Percentiles rank a stretch among this genome's conserved stretches.
These are phyloP conservation scores for Termitomyces titanicus DNA, from an alignment of 768 basidiomycete species.

Conservation along the genomic window DNA sequence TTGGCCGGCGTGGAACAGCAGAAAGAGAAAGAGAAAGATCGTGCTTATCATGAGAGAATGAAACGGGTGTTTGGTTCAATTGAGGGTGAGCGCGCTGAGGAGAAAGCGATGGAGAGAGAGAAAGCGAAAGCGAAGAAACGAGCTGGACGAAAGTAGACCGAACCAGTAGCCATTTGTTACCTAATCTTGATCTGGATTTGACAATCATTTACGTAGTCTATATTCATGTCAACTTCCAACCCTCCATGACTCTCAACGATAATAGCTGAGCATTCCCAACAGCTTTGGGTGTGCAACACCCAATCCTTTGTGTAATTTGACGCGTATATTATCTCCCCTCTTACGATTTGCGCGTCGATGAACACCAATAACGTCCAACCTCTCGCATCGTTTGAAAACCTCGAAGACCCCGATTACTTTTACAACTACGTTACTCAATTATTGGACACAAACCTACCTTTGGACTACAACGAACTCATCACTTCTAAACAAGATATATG, in stretches of 20 bases:
- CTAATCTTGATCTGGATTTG: slow-evolving; percentile 3
- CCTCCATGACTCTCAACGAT: background rate
- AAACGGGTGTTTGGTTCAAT: slow-evolving; percentile 73
- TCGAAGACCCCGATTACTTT: slow-evolving; percentile 15
- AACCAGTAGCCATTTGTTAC: too few species aligned
- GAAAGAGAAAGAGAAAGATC: slow-evolving; percentile 83
- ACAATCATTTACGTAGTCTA: too few species aligned
- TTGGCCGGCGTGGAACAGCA: slow-evolving; percentile 84
- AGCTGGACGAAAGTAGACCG: slow-evolving; percentile 65
- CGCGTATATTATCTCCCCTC: background rate
- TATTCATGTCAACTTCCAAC: background rate
- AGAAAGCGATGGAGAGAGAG: slow-evolving; percentile 88
- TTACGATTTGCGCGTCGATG: slow-evolving; percentile 11
- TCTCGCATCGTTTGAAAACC: slow-evolving; percentile 11
- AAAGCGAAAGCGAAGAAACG: slow-evolving; percentile 75
- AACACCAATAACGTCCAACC: slow-evolving; percentile 11
- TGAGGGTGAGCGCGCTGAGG: slow-evolving; percentile 88
- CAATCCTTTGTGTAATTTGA: background rate
- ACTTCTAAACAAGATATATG: slow-evolving; percentile 39
- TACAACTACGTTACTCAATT: slow-evolving; percentile 16
- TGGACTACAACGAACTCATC: slow-evolving; percentile 13
- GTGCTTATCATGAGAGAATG: slow-evolving; percentile 76
- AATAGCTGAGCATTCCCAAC: background rate
- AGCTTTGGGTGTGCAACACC: background rate
- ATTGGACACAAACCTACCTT: slow-evolving; percentile 13